A percentile compares a stretch with the other conserved stretches of the same genome.
phyloP scores from a whole-genome alignment of 768 basidiomycete genomes.

The Amanita fuliginea region DNA sequence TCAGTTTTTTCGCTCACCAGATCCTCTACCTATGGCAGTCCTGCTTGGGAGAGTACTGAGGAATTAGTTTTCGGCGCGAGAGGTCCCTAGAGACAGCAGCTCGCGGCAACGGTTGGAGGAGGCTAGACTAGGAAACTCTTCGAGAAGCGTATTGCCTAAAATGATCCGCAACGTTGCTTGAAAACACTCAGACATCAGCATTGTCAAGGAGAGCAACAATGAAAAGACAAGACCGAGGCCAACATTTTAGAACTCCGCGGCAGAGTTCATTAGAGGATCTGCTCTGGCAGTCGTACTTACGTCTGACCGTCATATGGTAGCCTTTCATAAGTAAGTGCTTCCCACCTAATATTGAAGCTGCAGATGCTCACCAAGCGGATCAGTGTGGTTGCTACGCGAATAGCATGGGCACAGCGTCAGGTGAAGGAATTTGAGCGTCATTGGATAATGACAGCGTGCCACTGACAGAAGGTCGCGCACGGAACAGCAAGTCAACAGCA shows the following conservation, averaged over 20 bases:
- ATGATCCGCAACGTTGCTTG: conserved; percentile 3
- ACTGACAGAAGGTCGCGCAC: background rate
- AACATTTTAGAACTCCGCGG: conserved; percentile 1
- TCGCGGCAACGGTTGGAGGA: background rate
- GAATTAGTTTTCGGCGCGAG: background rate
- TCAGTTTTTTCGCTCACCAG: too few species aligned
- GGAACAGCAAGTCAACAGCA: background rate
- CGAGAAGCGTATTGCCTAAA: background rate
- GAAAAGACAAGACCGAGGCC: background rate
- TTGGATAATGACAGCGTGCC: background rate
- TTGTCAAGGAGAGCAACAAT: background rate
- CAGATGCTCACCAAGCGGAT: background rate
- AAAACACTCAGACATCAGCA: background rate
- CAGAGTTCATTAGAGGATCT: background rate
- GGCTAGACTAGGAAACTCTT: background rate
- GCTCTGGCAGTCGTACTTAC: background rate
- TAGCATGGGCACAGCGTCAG: background rate
- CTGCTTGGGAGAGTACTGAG: too few species aligned
- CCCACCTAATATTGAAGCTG: background rate
- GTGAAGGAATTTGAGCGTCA: background rate
- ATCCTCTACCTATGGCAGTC: too few species aligned
- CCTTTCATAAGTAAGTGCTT: background rate
- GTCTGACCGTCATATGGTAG: background rate
- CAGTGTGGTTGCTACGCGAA: background rate
- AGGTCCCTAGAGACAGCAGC: background rate